These are phyloP conservation scores for Phytophthora boehmeriae DNA, from an alignment of 352 stramenopile genomes.

Conservation along the genomic window DNA sequence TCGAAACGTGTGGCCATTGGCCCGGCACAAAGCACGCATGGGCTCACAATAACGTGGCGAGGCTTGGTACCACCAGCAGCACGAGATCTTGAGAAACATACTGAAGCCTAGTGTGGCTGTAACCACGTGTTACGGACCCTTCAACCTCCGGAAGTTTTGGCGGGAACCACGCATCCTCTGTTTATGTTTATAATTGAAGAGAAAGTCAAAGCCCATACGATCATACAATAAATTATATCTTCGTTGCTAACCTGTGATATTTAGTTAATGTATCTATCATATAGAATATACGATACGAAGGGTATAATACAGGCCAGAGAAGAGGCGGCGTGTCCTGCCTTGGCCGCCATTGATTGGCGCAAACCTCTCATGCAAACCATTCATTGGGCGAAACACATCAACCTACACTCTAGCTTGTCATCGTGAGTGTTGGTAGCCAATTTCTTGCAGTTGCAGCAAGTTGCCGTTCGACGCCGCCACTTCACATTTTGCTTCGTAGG, in stretches of 20 bases:
- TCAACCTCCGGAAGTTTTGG: not conserved
- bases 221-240: too few relatives aligned
- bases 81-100: too few relatives aligned
- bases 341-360: not conserved
- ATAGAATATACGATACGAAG: not conserved
- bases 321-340: conserved; percentile 1
- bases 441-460: not conserved
- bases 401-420: conserved; percentile 15
- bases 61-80: too few relatives aligned
- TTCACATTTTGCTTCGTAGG: conserved; percentile 26
- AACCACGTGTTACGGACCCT: conserved; percentile 19
- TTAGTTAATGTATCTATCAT: conserved; percentile 18
- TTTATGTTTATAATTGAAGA: conserved; percentile 6
- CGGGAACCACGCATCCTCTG: not conserved
- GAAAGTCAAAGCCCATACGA: not conserved
- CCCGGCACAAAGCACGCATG: not conserved
- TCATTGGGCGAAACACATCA: conserved; percentile 4
- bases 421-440: conserved; percentile 23
- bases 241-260: not conserved
- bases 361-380: not conserved
- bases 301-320: conserved; percentile 2
- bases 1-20: not conserved
- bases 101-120: too few relatives aligned
- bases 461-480: conserved; percentile 2
- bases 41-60: not conserved